Evolutionary conservation across 768 basidiomycete species (phyloP), one percentile per base, ranked within the genome.

Genomic region (Guyanaporus albipodus): DNA sequence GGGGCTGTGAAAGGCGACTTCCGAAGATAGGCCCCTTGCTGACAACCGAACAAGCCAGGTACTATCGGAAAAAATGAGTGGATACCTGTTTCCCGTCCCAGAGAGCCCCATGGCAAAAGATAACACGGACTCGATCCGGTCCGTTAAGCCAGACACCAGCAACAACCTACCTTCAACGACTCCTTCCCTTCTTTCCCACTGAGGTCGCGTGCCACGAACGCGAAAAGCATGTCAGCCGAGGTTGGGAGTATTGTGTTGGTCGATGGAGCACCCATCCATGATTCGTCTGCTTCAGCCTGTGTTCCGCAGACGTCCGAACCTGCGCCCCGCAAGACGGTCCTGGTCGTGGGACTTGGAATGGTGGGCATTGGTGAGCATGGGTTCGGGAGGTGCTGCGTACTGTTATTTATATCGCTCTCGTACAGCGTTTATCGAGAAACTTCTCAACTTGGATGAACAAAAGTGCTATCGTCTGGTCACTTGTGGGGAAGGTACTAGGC

Each of bases 361-460:
- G 48, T 49, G 42, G 48, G 48, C 18, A 49, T 49, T 22, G 48
- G 48, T 49, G 48, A 44, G 48, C 15, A 8, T 17, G 32, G 14
- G 17, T 22, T 15, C 15, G 6, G 19, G 24, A 15, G 11, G 11
- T 4, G 2, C 15, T 2, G n/a, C 11, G 23, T 21, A 19, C 19
- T 27, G 12, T 12, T 49, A 44, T 49, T 44, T 38, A 49, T 43
- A 4, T 38, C 21, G 6, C 28, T 37, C 23, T 26, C n/a, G 14
- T 28, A 18, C 17, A 49, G 82, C 82, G 0, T 85, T 85, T 67
- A 82, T 85, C 55, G 83, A 85, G 59, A 85, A 85, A 54, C 67
- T 87, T 24, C 70, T 85, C 34, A 71, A 73, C 45, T 70, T 80
- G 22, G 80, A 85, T 53, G 70, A 73, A 17, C 61, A 60, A 4